phyloP scores from a whole-genome alignment of 169 alveolate genomes.

The Cyclospora cayetanensis region DNA sequence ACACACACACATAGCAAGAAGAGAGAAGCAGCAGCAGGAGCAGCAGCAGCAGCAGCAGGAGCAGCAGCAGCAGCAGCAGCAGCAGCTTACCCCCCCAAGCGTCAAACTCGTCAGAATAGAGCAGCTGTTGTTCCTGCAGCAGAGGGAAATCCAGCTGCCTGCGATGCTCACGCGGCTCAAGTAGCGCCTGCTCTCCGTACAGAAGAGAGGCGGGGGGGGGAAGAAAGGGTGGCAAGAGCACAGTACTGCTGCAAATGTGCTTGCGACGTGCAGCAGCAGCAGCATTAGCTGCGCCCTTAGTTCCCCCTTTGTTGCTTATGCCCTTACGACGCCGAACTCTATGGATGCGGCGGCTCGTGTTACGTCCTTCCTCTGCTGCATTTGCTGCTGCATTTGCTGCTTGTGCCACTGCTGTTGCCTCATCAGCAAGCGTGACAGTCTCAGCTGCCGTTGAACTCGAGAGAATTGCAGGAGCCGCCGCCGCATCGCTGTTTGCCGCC shows the following conservation, averaged over 20 bases:
- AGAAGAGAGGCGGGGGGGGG: background rate
- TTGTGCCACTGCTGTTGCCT: background rate
- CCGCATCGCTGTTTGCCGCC: no score
- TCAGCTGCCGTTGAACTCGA: background rate
- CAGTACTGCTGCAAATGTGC: constrained; percentile 10
- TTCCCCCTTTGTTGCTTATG: background rate
- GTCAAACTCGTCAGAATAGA: background rate
- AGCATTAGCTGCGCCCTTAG: background rate
- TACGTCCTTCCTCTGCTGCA: background rate
- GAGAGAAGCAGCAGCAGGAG: background rate
- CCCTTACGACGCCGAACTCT: constrained; percentile 43
- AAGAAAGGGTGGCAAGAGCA: background rate
- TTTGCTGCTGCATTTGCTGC: background rate
- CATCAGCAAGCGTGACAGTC: background rate
- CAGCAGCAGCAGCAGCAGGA: background rate
- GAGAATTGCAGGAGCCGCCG: no score
- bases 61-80: constrained; percentile 34
- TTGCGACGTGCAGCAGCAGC: background rate
- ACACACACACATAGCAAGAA: no score
- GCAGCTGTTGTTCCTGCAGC: constrained; percentile 23
- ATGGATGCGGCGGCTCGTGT: background rate
- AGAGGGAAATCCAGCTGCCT: constrained; percentile 43
- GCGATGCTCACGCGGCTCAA: constrained; percentile 7
- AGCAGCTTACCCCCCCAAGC: background rate
- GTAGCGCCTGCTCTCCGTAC: constrained; percentile 23